Conservation (phyloP, 768 basidiomycete genomes). For the Rhodocollybia butyracea region DNA sequence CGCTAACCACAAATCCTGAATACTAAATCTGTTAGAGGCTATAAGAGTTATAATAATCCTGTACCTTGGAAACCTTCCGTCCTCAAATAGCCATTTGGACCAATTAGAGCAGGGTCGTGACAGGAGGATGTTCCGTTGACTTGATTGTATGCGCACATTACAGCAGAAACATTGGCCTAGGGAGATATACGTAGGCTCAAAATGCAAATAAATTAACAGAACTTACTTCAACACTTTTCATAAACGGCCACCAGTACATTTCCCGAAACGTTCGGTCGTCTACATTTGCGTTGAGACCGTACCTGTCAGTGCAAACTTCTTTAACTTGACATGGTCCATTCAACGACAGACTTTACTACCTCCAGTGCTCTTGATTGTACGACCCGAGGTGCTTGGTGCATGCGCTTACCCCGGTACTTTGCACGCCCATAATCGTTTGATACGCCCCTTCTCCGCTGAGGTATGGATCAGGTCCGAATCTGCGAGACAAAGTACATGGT, state of each 20-base stretch:
- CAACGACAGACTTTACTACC: conserved; percentile 19
- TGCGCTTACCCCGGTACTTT: conserved; percentile 58
- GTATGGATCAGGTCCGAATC: conserved; percentile 61
- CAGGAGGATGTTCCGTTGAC: conserved; percentile 63
- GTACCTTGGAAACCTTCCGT: conserved; percentile 42
- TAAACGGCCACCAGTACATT: conserved; percentile 49
- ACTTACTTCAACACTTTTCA: conserved; percentile 44
- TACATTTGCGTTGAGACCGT: conserved; percentile 41
- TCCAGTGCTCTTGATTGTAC: conserved; percentile 52
- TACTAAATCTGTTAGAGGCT: not conserved
- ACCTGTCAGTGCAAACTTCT: conserved; percentile 3
- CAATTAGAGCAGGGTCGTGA: conserved; percentile 51
- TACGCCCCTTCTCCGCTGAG: conserved; percentile 59
- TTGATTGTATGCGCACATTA: conserved; percentile 55
- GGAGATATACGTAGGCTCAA: no score
- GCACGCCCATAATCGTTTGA: conserved; percentile 57
- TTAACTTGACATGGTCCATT: not conserved
- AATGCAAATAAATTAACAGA: not conserved
- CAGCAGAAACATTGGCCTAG: conserved; percentile 45
- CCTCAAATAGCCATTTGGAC: conserved; percentile 34
- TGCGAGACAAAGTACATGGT: conserved; percentile 10
- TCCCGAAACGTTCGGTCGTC: conserved; percentile 59
- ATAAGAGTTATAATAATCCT: not conserved
- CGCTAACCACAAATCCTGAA: conserved; percentile 46
- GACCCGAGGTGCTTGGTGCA: conserved; percentile 52